Evolutionary conservation across 225 moss, liverwort and hornwort species (phyloP).

Genomic region (Lunularia cruciata): DNA sequence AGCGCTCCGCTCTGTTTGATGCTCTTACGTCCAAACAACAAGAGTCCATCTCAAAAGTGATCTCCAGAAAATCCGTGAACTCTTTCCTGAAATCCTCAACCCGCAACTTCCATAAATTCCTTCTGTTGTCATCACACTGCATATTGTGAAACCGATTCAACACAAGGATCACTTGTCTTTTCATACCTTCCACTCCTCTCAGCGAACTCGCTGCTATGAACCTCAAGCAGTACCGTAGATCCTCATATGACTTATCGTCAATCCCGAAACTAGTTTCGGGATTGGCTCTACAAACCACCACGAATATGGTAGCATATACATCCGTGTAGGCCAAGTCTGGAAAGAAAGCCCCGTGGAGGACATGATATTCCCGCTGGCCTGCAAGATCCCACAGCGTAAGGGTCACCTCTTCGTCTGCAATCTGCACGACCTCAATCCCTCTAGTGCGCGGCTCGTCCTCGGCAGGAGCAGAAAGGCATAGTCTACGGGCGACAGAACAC

Average conservation of each 20-base stretch:
- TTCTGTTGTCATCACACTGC: neutral
- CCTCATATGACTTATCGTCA: neutral
- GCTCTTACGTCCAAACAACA: neutral
- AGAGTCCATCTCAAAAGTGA: neutral
- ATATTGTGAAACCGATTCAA: neutral
- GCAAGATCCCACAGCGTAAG: slow-evolving; percentile 12
- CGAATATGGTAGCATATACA: slow-evolving; percentile 1
- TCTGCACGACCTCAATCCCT: neutral
- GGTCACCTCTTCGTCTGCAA: neutral
- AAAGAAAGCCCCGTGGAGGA: slow-evolving; percentile 4
- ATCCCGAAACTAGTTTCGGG: too few relatives aligned
- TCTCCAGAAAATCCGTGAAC: neutral
- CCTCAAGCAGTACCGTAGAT: slow-evolving; percentile 6
- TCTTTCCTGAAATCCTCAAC: neutral
- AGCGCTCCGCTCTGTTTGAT: neutral
- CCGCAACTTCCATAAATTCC: too few relatives aligned
- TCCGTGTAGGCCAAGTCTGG: slow-evolving; percentile 1
- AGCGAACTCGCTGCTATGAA: slow-evolving; percentile 4
- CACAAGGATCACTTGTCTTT: neutral
- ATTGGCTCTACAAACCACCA: neutral
- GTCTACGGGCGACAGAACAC: too few relatives aligned
- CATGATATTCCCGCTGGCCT: slow-evolving; percentile 11
- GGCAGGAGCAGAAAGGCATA: too few relatives aligned
- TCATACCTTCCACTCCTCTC: neutral
- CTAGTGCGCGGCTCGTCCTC: neutral